A percentile compares a stretch with the other conserved stretches of the same genome.
Conservation (phyloP, 768 basidiomycete species). For the Mycena kentingensis region DNA sequence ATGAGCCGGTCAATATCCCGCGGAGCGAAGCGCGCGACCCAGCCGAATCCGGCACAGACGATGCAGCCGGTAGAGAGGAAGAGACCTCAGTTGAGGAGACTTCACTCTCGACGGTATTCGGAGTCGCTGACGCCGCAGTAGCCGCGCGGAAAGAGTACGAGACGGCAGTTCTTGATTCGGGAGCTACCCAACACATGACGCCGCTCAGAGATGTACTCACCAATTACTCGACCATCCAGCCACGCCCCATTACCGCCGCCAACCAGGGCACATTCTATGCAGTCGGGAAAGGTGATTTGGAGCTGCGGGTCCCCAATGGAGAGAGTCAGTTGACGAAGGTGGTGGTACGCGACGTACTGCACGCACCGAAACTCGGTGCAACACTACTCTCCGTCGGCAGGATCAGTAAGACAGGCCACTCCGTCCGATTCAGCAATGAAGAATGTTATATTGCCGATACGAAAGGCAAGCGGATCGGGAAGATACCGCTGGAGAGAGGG, state of each 20-base stretch:
- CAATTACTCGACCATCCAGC: constrained; percentile 29
- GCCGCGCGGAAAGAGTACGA: constrained; percentile 7
- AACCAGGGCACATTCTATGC: constrained; percentile 32
- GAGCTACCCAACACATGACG: constrained; percentile 38
- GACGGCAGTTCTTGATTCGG: constrained; percentile 37
- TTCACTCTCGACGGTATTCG: constrained; percentile 2
- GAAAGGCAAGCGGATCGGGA: constrained; percentile 5
- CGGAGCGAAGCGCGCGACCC: no score
- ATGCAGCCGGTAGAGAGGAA: no score
- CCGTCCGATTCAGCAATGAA: constrained; percentile 25
- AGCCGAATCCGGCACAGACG: constrained; percentile 4
- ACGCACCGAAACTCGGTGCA: constrained; percentile 32
- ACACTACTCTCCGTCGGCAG: constrained; percentile 35
- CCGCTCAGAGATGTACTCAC: constrained; percentile 33
- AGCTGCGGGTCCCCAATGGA: constrained; percentile 28
- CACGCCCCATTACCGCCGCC: constrained; percentile 32
- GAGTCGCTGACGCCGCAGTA: not conserved
- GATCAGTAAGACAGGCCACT: constrained; percentile 28
- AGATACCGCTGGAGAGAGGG: constrained; percentile 3
- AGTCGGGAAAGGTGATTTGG: constrained; percentile 33
- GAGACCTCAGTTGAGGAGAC: not conserved
- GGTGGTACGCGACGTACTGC: constrained; percentile 32
- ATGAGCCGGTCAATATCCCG: not conserved
- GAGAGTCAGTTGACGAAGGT: constrained; percentile 18
- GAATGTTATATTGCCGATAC: constrained; percentile 26